These are phyloP conservation scores for Asclepias syriaca DNA, from an alignment of 257 asterid genomes.

Conservation along the genomic window DNA sequence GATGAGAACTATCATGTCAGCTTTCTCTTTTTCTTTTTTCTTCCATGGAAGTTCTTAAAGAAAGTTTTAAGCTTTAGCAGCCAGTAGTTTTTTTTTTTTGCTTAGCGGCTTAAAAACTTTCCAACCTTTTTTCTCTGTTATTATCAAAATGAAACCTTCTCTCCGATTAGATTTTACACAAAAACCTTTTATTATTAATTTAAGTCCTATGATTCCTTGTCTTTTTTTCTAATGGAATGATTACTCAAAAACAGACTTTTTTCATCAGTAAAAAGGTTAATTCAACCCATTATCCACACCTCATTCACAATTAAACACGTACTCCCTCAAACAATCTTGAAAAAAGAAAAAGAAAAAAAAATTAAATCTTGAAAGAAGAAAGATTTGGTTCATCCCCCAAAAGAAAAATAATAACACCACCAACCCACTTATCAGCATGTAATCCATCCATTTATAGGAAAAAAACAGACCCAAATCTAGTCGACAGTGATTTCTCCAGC, in stretches of 20 bases:
- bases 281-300: too few species aligned
- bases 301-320: too few species aligned
- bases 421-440: slow-evolving; percentile 1
- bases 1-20: slow-evolving; percentile 7
- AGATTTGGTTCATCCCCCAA: not conserved
- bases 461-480: not conserved
- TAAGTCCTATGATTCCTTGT: too few species aligned
- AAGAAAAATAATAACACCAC: not conserved
- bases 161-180: too few species aligned
- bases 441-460: not conserved
- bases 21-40: not conserved
- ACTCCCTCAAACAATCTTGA: too few species aligned
- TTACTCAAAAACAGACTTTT: too few species aligned
- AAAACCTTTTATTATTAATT: too few species aligned
- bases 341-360: too few species aligned
- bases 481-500: not conserved
- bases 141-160: too few species aligned
- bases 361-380: too few species aligned
- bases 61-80: not conserved
- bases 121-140: too few species aligned
- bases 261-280: not conserved
- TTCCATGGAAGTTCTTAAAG: not conserved
- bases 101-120: not conserved
- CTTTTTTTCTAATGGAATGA: not conserved
- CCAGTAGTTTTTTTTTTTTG: not conserved